Percentiles rank a stretch among this genome's conserved stretches.
phyloP scores from a whole-genome alignment of 805 yeast species.

The Groenewaldozyma tartarivorans region DNA sequence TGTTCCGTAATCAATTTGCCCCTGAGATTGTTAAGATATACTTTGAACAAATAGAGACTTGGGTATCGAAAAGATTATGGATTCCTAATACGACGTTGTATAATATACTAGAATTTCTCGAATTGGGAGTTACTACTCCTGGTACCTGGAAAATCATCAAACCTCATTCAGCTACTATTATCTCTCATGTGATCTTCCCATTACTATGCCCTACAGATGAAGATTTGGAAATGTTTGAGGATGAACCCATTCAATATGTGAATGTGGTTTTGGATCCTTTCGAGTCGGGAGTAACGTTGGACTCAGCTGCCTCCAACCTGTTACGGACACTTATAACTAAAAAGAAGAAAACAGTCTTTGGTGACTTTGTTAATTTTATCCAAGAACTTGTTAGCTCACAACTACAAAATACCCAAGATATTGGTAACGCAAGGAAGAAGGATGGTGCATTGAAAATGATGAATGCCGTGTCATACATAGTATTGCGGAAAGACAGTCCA shows the following conservation, averaged over 20 bases:
- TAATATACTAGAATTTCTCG: conserved; percentile 55
- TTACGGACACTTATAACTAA: conserved; percentile 64
- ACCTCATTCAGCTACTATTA: conserved; percentile 53
- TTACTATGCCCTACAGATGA: conserved; percentile 60
- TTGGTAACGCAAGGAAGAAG: conserved; percentile 44
- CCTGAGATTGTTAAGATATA: conserved; percentile 64
- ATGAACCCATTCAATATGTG: conserved; percentile 83
- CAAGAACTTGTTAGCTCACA: conserved; percentile 34
- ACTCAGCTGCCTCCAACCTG: conserved; percentile 68
- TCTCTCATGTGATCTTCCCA: conserved; percentile 69
- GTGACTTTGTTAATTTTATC: conserved; percentile 43
- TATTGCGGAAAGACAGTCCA: conserved; percentile 47
- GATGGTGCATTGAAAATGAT: conserved; percentile 77
- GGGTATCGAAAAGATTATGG: conserved; percentile 66
- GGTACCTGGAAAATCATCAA: conserved; percentile 58
- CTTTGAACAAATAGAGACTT: conserved; percentile 57
- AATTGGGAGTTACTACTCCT: conserved; percentile 48
- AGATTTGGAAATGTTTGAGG: conserved; percentile 65
- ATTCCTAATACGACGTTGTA: conserved; percentile 55
- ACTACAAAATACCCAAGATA: conserved; percentile 28
- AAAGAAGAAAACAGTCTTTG: conserved; percentile 32
- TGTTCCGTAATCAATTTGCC: conserved; percentile 49
- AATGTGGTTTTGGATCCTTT: conserved; percentile 55
- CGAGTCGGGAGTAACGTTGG: conserved; percentile 59
- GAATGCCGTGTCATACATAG: conserved; percentile 54